Base-by-base conservation (phyloP, 2,329 filamentous ascomycete species). In the Diaporthe aspalathi region DNA sequence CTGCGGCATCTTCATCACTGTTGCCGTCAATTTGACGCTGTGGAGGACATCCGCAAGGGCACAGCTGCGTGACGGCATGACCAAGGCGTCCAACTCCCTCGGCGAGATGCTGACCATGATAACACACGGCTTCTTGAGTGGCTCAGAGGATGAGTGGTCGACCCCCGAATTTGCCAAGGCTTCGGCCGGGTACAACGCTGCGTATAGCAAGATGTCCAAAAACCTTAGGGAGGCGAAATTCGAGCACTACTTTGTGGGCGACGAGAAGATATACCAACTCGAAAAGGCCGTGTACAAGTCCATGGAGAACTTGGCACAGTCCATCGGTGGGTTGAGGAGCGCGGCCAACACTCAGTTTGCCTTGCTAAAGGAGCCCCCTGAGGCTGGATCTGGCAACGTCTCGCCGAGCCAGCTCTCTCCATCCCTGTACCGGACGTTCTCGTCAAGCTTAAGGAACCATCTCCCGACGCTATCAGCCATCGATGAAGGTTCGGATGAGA, bases 341-440 rank as follows among this genome's bases (percentile, higher is more conserved):
- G 94, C 96, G 43, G 93, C 96, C 32, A 89, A 92, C 71, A 95
- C 94, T 27, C 95, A 99, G 77, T 97, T 98, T 78, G 89, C 92
- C 20, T 87, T 98, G 40, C 85, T 97, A 43, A 91, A 91, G 73
- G 93, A 96, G 78, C 84, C 82, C 3, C 80, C 75, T 9, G 79
- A 78, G 5, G 74, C 78, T 17, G 75, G 78, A 12, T 76, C 78
- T 2, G 77, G 76, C 9, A 75, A 77, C 43, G 71, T 78, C 22
- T 83, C 82, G 9, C 78, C 82, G 3, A 75, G 73, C 43, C 60
- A 76, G 76, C 16, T 77, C 45, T 81, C 82, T 9, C 79, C 81
- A 5, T 72, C 72, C 5, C 70, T 80, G 43, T 71, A 62, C 65
- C 77, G 76, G 45, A 74, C 77, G 4, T 71, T 77, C 27, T 81